Evolutionary conservation across 169 alveolate genomes (phyloP).

Genomic region (Eimeria praecox): DNA sequence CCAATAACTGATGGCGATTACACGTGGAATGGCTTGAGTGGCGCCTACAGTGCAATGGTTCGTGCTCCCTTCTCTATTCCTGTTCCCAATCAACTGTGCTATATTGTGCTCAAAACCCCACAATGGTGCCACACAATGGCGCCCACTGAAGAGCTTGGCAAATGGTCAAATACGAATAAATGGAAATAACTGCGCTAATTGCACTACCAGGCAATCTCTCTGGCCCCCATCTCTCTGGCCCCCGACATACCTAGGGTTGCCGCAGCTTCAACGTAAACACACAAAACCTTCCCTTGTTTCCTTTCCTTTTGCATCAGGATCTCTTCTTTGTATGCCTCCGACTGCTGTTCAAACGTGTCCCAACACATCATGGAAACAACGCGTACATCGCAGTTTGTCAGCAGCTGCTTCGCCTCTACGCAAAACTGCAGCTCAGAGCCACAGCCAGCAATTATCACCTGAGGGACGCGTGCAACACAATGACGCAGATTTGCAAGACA

Average conservation of each 20-base stretch:
- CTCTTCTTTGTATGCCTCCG: conserved; percentile 72
- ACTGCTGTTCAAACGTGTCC: conserved; percentile 88
- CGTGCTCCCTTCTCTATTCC: background rate
- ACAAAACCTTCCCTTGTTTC: conserved; percentile 55
- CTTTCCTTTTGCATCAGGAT: conserved; percentile 64
- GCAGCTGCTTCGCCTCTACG: conserved; percentile 85
- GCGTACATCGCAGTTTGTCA: conserved; percentile 85
- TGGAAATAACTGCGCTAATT: background rate
- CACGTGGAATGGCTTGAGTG: background rate
- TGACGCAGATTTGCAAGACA: background rate
- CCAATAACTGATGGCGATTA: background rate
- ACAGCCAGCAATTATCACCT: conserved; percentile 86
- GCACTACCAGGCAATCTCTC: background rate
- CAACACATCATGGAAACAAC: conserved; percentile 90
- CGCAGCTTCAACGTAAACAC: conserved; percentile 82
- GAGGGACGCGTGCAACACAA: background rate
- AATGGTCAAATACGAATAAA: background rate
- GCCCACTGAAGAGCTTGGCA: background rate
- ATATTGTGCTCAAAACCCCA: background rate
- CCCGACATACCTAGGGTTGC: conserved; percentile 60
- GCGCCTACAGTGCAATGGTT: background rate
- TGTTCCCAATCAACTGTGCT: background rate
- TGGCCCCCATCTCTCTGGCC: background rate
- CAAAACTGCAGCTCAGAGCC: conserved; percentile 88
- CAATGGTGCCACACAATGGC: background rate